Evolutionary conservation across 225 moss, liverwort and hornwort genomes (phyloP).

Genomic region (Antitrichia curtipendula): DNA sequence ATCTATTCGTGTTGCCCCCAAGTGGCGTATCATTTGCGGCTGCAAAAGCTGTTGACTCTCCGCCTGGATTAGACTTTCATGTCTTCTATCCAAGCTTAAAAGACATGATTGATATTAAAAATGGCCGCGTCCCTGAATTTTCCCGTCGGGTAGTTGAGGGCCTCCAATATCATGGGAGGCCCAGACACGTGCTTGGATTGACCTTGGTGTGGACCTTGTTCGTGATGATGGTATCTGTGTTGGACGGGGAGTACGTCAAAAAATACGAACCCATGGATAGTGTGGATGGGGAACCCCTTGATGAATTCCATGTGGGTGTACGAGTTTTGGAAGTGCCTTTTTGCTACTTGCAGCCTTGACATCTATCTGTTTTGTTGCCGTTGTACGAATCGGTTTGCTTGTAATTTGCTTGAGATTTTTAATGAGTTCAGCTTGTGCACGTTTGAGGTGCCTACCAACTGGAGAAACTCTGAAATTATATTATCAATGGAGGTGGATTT

Average conservation of each 20-base stretch:
- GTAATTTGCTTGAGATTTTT: not conserved
- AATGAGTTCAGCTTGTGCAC: not conserved
- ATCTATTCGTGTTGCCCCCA: not conserved
- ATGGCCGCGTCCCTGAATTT: not conserved
- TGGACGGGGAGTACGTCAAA: not conserved
- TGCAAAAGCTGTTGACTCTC: not conserved
- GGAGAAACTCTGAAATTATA: too few relatives aligned
- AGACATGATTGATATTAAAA: not conserved
- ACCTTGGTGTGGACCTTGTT: not conserved
- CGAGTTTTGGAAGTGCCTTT: not conserved
- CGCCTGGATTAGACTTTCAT: accelerated
- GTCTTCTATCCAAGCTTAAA: not conserved
- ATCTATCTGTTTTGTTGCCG: not conserved
- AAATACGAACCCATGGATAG: too few relatives aligned
- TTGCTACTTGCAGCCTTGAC: not conserved
- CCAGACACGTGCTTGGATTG: not conserved
- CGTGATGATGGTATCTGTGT: not conserved
- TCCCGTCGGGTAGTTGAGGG: not conserved
- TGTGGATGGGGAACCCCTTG: not conserved
- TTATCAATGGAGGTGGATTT: not conserved
- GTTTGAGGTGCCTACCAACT: not conserved
- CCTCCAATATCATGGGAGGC: not conserved
- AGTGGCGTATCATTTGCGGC: not conserved
- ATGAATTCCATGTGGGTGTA: not conserved
- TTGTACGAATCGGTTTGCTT: not conserved